These are phyloP conservation scores for Vigna radiata DNA, from an alignment of 306 rosid genomes.

Conservation along the genomic window DNA sequence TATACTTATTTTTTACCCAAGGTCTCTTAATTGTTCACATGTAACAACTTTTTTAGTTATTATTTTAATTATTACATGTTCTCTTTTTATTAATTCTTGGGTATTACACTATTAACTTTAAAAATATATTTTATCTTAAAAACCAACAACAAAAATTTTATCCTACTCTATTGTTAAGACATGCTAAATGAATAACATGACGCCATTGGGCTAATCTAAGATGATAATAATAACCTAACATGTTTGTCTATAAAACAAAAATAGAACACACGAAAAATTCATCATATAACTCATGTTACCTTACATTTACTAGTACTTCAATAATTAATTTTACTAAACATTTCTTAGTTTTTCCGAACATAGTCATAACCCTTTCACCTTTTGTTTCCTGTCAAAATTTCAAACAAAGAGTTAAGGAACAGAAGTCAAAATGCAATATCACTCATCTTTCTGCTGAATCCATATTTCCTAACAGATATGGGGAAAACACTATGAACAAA, in stretches of 20 bases:
- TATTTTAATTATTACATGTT: neutral
- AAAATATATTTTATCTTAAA: neutral
- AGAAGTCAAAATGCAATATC: conserved; percentile 13
- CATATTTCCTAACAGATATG: conserved; percentile 1
- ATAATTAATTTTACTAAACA: neutral
- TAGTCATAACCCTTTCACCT: neutral
- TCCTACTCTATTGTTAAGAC: neutral
- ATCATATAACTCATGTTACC: neutral
- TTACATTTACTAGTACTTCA: neutral
- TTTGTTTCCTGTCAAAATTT: conserved; percentile 1
- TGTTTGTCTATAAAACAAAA: neutral
- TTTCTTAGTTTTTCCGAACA: neutral
- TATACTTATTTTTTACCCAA: neutral
- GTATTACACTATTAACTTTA: neutral
- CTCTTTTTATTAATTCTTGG: neutral
- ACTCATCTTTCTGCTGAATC: conserved; percentile 18
- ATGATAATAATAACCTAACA: neutral
- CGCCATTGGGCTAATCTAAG: neutral
- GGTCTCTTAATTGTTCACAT: neutral
- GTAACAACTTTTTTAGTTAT: neutral
- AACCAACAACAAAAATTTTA: no score
- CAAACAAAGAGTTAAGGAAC: conserved; percentile 11
- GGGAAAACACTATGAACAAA: conserved; percentile 36
- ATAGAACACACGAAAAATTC: neutral
- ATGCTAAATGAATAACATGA: no score